Evolutionary conservation across 257 asterid genomes (phyloP).

Genomic region (Hygrophila difformis): DNA sequence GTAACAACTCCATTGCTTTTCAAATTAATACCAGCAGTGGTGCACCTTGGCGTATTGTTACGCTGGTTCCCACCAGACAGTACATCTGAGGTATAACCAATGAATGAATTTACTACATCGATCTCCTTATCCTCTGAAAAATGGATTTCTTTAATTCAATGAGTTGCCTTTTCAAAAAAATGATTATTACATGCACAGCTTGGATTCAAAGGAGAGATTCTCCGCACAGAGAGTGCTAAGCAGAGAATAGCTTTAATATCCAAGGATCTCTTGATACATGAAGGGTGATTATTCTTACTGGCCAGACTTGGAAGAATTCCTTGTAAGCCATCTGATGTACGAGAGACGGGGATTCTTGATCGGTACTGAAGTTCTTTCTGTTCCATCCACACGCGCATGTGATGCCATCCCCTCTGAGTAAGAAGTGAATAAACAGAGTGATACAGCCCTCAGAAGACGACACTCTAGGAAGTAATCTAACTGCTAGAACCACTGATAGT

Average conservation of each 20-base stretch:
- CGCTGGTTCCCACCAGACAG: slow-evolving; percentile 80
- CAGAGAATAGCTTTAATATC: slow-evolving; percentile 82
- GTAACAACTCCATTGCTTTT: slow-evolving; percentile 86
- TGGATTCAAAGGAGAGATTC: slow-evolving; percentile 65
- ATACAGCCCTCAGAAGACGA: background rate
- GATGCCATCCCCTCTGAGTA: slow-evolving; percentile 21
- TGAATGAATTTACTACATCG: too few species aligned
- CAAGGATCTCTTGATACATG: slow-evolving; percentile 52
- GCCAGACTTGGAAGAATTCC: slow-evolving; percentile 8
- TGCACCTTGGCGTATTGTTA: slow-evolving; percentile 78
- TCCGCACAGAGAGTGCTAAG: slow-evolving; percentile 78
- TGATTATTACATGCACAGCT: slow-evolving; percentile 33
- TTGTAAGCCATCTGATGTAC: slow-evolving; percentile 9
- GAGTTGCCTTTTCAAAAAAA: slow-evolving; percentile 8
- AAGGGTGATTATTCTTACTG: slow-evolving; percentile 24
- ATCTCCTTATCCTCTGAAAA: background rate
- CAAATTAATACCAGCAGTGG: slow-evolving; percentile 71
- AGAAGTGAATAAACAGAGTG: slow-evolving; percentile 16
- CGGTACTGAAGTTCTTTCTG: slow-evolving; percentile 11
- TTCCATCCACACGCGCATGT: slow-evolving; percentile 7
- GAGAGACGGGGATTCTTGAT: slow-evolving; percentile 9
- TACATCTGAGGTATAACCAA: slow-evolving; percentile 8
- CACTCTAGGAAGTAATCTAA: slow-evolving; percentile 30
- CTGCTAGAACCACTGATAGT: slow-evolving; percentile 28
- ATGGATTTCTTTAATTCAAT: slow-evolving; percentile 4